Evolutionary conservation across 2,329 filamentous ascomycete species (phyloP).

Genomic region (Aspergillus flavus): DNA sequence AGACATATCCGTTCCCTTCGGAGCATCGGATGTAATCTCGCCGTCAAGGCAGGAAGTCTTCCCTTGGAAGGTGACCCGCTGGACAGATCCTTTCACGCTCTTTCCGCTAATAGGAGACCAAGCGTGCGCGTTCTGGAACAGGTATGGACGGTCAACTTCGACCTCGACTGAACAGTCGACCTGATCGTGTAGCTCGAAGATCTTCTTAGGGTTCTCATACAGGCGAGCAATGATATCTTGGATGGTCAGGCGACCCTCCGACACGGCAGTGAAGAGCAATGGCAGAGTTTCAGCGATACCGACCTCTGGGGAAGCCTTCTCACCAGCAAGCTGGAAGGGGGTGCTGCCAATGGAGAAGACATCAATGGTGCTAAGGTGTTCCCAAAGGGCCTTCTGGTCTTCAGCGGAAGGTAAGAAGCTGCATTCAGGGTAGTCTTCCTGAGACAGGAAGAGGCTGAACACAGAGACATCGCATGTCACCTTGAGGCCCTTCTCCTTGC

Average conservation of each 20-base stretch:
- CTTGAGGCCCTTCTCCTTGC: conserved; percentile 78
- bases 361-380: conserved; percentile 71
- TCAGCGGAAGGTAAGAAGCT: conserved; percentile 65
- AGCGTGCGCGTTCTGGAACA: conserved; percentile 52
- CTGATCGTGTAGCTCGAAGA: conserved; percentile 82
- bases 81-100: conserved; percentile 68
- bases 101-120: conserved; percentile 77
- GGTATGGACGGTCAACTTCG: conserved; percentile 72
- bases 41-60: conserved; percentile 76
- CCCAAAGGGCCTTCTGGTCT: conserved; percentile 75
- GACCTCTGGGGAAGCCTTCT: conserved; percentile 60
- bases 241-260: conserved; percentile 71
- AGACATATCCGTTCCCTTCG: conserved; percentile 75
- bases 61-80: conserved; percentile 74
- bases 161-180: conserved; percentile 72
- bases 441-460: conserved; percentile 75
- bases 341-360: conserved; percentile 78
- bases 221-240: conserved; percentile 72
- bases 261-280: conserved; percentile 73
- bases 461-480: conserved; percentile 83
- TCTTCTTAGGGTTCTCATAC: conserved; percentile 77
- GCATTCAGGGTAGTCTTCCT: conserved; percentile 69
- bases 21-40: conserved; percentile 57
- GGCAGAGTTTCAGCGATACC: conserved; percentile 75
- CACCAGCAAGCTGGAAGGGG: conserved; percentile 71